Evolutionary conservation across 169 alveolate species (phyloP), one percentile per base, ranked within the genome.

Genomic region (Plasmodium falciparum): DNA sequence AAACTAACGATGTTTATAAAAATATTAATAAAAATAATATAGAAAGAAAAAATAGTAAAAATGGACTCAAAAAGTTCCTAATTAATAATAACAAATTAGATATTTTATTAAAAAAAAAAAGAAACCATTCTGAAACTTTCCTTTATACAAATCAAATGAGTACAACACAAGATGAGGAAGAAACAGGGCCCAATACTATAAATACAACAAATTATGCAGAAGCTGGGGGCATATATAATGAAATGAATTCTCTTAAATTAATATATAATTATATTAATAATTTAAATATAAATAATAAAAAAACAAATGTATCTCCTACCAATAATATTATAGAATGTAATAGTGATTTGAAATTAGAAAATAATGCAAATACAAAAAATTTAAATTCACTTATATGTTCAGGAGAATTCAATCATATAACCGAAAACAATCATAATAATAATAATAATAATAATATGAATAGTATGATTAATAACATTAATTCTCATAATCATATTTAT

Each of bases 41-140:
- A 15, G 74, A 74, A 49, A 58, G 29, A 17, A 61, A 61, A 8
- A 24, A 12, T 15, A 61, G 12, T 26, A 61, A 59, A 54, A 9
- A 43, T 59, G 52, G 74, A 1, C 39, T 45, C 9, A 74, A 74
- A 26, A 74, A 74, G 58, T 59, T 22, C 22, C 59, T 59, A 59
- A 74, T 15, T 43, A 49, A 65, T 33, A 61, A 61, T 59, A 65
- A 47, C 24, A 43, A 43, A 29, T 39, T 39, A 61, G 45, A 22
- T 12, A 39, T 5, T 26, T 22, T 12, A 59, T n/a, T 24, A 47
- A 74, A 74, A 29, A 74, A 74, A 49, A 74, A 74, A 54, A 74
- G 88, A 45, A 45, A 74, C 22, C 88, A 61, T 29, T 20, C 73
- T 3, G 74, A 74, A 74, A 74, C 74, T n/a, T 74, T 74, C 45